Evolutionary conservation across 306 rosid genomes (phyloP).

Genomic region (Urtica urens): DNA sequence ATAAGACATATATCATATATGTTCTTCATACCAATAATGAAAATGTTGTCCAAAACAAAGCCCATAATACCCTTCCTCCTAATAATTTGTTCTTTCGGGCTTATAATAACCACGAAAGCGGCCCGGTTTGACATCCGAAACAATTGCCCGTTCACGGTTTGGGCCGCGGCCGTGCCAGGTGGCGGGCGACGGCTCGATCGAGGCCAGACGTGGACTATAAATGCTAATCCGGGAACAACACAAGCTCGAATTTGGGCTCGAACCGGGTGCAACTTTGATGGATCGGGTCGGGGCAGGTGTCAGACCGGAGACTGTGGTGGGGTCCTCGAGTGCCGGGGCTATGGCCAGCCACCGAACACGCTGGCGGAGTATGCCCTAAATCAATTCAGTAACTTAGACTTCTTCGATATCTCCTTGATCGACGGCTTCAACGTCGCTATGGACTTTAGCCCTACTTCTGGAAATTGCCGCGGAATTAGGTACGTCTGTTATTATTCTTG

Average conservation of each 20-base stretch:
- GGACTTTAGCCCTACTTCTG: conserved; percentile 16
- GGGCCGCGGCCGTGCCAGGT: conserved; percentile 46
- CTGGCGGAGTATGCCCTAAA: conserved; percentile 10
- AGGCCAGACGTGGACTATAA: conserved; percentile 23
- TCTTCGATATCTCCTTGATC: conserved; percentile 13
- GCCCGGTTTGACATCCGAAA: conserved; percentile 22
- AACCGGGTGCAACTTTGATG: conserved; percentile 39
- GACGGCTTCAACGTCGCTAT: conserved; percentile 30
- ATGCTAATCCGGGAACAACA: conserved; percentile 16
- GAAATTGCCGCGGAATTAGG: background rate
- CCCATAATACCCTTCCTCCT: no score
- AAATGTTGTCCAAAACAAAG: no score
- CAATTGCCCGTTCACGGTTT: conserved; percentile 31
- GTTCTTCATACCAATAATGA: no score
- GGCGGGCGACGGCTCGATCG: conserved; percentile 35
- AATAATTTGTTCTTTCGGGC: no score
- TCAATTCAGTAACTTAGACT: conserved; percentile 7
- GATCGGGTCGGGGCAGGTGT: conserved; percentile 20
- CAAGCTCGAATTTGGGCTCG: conserved; percentile 50
- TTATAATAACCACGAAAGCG: background rate
- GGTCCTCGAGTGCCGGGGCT: conserved; percentile 13
- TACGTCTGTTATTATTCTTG: no score
- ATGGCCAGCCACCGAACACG: conserved; percentile 18
- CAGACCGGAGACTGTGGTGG: conserved; percentile 23
- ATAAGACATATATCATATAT: no score